These are phyloP conservation scores for Phaeosphaeria sp. DNA, from an alignment of 2,329 filamentous ascomycete genomes.

Conservation along the genomic window DNA sequence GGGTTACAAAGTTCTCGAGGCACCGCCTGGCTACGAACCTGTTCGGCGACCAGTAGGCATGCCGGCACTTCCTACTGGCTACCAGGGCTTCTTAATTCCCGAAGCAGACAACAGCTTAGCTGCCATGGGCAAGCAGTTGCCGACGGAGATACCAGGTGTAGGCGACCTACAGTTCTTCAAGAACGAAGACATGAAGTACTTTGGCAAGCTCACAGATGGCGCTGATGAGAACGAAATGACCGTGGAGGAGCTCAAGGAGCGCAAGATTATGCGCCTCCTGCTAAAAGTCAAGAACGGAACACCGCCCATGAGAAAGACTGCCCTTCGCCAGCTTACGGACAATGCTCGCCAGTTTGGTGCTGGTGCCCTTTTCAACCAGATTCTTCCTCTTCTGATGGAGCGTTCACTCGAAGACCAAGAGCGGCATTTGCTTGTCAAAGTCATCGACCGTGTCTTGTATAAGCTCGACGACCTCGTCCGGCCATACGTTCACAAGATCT, in stretches of 20 bases:
- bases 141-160: slow-evolving; percentile 94
- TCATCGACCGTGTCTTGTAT: slow-evolving; percentile 97
- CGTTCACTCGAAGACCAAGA: slow-evolving; percentile 98
- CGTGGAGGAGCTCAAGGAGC: slow-evolving; percentile 94
- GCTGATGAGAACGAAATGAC: slow-evolving; percentile 89
- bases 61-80: slow-evolving; percentile 73
- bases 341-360: slow-evolving; percentile 97
- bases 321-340: slow-evolving; percentile 93
- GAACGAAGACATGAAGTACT: slow-evolving; percentile 97
- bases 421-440: slow-evolving; percentile 96
- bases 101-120: slow-evolving; percentile 82
- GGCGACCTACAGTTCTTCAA: slow-evolving; percentile 98
- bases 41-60: slow-evolving; percentile 74
- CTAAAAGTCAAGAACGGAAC: slow-evolving; percentile 99
- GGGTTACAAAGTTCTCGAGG: slow-evolving; percentile 90
- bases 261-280: slow-evolving; percentile 96
- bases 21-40: slow-evolving; percentile 90
- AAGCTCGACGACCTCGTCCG: slow-evolving; percentile 96
- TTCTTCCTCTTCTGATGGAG: slow-evolving; percentile 95
- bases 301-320: slow-evolving; percentile 97
- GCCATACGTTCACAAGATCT: slow-evolving; percentile 96
- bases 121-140: slow-evolving; percentile 84
- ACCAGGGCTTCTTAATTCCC: slow-evolving; percentile 94
- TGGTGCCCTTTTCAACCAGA: slow-evolving; percentile 94
- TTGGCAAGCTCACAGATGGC: slow-evolving; percentile 94